Evolutionary conservation across 192 early-diverging fungal species (phyloP), one percentile per base, ranked within the genome.

Genomic region (Oehlia diaphana): DNA sequence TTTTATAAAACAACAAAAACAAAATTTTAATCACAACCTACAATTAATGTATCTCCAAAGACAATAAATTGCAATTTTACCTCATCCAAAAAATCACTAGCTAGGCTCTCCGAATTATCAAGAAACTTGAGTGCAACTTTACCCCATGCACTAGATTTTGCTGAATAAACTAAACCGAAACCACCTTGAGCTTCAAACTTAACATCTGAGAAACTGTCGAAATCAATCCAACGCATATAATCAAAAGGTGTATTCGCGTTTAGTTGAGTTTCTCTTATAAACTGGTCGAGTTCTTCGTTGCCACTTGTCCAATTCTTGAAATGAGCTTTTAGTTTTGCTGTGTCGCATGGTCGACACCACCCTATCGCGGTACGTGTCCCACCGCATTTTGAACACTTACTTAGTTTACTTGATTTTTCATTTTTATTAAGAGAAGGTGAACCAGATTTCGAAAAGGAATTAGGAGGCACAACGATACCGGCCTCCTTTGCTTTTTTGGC

Each of bases 91-190:
- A 77, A 77, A n/a, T 77, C 75, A 16, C 21, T n/a, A 19, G 63
- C 19, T 23, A 77, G 26, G 6, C 26, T 42, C 16, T 77, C 75
- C 0, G 75, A 66, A 47, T 77, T 65, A 47, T 77, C 75, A 31
- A 77, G 42, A 77, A 77, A 77, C 31, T 77, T 77, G n/a, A 77
- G 63, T 26, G 75, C 75, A 12, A 77, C 75, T 65, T 77, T 77
- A 19, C 75, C 75, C 28, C 21, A 77, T 44, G 31, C 9, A 23
- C 39, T n/a, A 39, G 75, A 77, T 37, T 77, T 77, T 14, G 75
- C 75, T 9, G 75, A 63, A 66, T 19, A 77, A 13, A 77, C 75
- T 14, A 39, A 42, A 53, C 75, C 75, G 3, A 77, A 65, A 9
- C 75, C 75, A 47, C 75, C 75, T 37, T 53, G 9, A 7, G 75